Percentiles rank a stretch among this genome's conserved stretches.
phyloP scores from a whole-genome alignment of 2,329 filamentous ascomycete genomes.

The Aspergillus ochraceoroseus region DNA sequence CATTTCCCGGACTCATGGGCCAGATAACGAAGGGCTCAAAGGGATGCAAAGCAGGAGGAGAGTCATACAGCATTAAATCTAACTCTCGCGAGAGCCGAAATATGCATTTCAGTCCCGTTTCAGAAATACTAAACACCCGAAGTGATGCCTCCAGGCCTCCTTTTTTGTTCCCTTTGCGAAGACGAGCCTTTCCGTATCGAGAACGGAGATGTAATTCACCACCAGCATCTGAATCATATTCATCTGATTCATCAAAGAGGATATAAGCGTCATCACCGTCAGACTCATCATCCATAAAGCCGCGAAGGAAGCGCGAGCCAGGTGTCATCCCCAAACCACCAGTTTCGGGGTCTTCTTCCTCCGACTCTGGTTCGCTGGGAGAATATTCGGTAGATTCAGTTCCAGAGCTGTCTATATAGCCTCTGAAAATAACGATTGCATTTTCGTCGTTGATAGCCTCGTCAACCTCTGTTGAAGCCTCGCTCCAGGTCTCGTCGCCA shows the following conservation, averaged over 20 bases:
- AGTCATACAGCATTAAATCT: slow-evolving; percentile 3
- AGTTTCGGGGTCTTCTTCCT: neutral
- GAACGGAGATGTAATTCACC: no score
- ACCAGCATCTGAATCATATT: neutral
- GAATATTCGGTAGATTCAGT: neutral
- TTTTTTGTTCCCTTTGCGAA: neutral
- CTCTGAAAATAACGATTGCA: neutral
- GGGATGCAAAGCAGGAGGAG: slow-evolving; percentile 5
- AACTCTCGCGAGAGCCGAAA: neutral
- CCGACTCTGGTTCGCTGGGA: neutral
- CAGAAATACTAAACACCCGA: neutral
- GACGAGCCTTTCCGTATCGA: neutral
- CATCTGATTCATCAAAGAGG: neutral
- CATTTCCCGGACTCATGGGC: slow-evolving; percentile 1
- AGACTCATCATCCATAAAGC: slow-evolving; percentile 1
- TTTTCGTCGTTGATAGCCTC: neutral
- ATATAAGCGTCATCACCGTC: slow-evolving; percentile 1
- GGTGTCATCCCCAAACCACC: neutral
- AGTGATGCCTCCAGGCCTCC: neutral
- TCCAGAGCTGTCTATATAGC: slow-evolving; percentile 1
- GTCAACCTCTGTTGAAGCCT: neutral
- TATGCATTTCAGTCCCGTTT: neutral
- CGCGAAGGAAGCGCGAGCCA: neutral
- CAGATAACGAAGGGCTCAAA: slow-evolving; percentile 3
- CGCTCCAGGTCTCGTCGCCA: slow-evolving; percentile 1